Evolutionary conservation across 371 early-diverging fungal genomes (phyloP).

Genomic region (Rhizopus delemar): DNA sequence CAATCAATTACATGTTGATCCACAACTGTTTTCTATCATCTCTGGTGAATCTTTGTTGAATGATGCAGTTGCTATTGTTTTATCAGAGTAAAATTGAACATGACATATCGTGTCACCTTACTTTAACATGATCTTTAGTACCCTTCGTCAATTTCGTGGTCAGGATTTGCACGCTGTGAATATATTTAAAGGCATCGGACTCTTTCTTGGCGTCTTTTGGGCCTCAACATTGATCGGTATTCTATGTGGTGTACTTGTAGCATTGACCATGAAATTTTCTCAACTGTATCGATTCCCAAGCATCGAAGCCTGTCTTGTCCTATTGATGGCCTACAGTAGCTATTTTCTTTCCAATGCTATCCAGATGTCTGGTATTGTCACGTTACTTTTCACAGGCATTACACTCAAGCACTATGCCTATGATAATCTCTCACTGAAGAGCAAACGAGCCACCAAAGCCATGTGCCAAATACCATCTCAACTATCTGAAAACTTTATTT

Average conservation of each 20-base stretch:
- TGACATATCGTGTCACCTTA: too few species aligned
- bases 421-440: constrained; percentile 77
- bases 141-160: constrained; percentile 79
- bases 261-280: constrained; percentile 80
- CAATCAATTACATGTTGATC: constrained; percentile 88
- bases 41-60: constrained; percentile 94
- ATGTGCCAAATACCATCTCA: constrained; percentile 89
- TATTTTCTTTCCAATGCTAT: constrained; percentile 89
- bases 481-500: constrained; percentile 92
- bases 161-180: constrained; percentile 72
- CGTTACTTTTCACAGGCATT: constrained; percentile 92
- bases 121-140: constrained; percentile 38
- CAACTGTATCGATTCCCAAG: constrained; percentile 75
- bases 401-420: constrained; percentile 91
- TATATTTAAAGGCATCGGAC: constrained; percentile 69
- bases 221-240: constrained; percentile 85
- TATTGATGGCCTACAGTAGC: constrained; percentile 84
- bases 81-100: constrained; percentile 67
- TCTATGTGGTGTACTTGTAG: constrained; percentile 71
- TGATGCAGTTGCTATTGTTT: constrained; percentile 94
- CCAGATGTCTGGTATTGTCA: constrained; percentile 89
- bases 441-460: constrained; percentile 79
- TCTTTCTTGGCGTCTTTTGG: constrained; percentile 79
- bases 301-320: constrained; percentile 82
- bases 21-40: constrained; percentile 88